Evolutionary conservation across 2,329 filamentous ascomycete genomes (phyloP).

Genomic region (Tolypocladium ophioglossoides): DNA sequence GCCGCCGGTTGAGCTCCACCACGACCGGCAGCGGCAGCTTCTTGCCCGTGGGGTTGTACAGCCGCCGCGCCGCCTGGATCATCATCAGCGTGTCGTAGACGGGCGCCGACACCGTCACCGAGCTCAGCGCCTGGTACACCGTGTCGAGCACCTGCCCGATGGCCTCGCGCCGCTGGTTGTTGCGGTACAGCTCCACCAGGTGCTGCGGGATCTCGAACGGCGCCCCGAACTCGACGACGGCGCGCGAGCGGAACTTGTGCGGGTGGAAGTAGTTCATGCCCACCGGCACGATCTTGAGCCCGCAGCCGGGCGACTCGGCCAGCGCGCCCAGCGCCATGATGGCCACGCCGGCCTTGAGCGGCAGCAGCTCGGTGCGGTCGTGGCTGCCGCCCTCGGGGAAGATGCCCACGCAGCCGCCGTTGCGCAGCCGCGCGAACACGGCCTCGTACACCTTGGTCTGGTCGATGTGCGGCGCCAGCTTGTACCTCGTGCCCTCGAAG

Average conservation of each 20-base stretch:
- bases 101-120: constrained; percentile 84
- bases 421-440: constrained; percentile 73
- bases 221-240: constrained; percentile 88
- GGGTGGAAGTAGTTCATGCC: constrained; percentile 99
- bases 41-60: constrained; percentile 92
- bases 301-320: constrained; percentile 74
- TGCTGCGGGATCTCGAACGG: constrained; percentile 78
- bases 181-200: constrained; percentile 75
- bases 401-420: constrained; percentile 85
- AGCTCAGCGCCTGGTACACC: constrained; percentile 72
- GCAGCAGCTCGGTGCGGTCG: constrained; percentile 82
- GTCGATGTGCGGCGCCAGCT: constrained; percentile 85
- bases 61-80: constrained; percentile 82
- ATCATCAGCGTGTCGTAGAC: constrained; percentile 96
- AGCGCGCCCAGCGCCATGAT: constrained; percentile 94
- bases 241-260: constrained; percentile 94
- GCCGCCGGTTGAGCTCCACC: constrained; percentile 83
- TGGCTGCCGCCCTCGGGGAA: constrained; percentile 96
- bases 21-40: constrained; percentile 87
- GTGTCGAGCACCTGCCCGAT: constrained; percentile 78
- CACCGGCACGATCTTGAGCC: constrained; percentile 87
- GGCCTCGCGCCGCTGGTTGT: constrained; percentile 73
- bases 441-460: constrained; percentile 90
- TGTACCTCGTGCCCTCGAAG: constrained; percentile 72
- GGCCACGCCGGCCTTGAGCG: constrained; percentile 90